A percentile compares a stretch with the other conserved stretches of the same genome.
Evolutionary conservation across 1,284 basidiomycete species (phyloP).

Genomic region (Trichosporon coremiiforme): DNA sequence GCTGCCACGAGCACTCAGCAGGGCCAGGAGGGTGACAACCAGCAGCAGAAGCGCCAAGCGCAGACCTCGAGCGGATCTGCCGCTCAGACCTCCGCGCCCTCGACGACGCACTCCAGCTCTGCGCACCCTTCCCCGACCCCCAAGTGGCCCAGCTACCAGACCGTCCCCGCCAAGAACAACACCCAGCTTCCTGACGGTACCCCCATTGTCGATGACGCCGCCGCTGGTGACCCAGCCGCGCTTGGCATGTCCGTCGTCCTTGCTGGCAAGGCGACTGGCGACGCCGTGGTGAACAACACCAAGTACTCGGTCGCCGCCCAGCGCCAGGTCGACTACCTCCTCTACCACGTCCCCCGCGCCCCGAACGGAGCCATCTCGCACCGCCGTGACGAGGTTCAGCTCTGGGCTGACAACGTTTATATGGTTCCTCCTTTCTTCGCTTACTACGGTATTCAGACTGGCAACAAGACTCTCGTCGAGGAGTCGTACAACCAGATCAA

Average conservation of each 20-base stretch:
- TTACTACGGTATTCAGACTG: slow-evolving; percentile 74
- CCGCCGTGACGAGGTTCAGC: slow-evolving; percentile 50
- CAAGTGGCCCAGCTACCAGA: slow-evolving; percentile 8
- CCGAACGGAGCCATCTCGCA: slow-evolving; percentile 80
- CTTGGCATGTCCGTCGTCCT: slow-evolving; percentile 77
- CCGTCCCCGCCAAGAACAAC: slow-evolving; percentile 23
- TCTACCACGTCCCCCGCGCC: slow-evolving; percentile 65
- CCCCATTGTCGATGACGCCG: slow-evolving; percentile 59
- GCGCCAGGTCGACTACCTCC: slow-evolving; percentile 71
- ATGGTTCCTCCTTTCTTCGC: slow-evolving; percentile 84
- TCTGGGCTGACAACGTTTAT: slow-evolving; percentile 64
- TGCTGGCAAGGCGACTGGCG: slow-evolving; percentile 56
- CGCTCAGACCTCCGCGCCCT: neutral
- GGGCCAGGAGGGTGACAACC: slow-evolving; percentile 6
- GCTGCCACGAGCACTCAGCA: neutral
- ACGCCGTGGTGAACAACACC: slow-evolving; percentile 50
- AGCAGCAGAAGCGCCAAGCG: slow-evolving; percentile 23
- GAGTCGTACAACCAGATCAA: slow-evolving; percentile 76
- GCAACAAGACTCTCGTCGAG: slow-evolving; percentile 68
- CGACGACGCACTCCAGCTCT: neutral
- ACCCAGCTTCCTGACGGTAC: slow-evolving; percentile 24
- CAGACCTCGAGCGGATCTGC: slow-evolving; percentile 1
- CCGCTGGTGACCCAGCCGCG: slow-evolving; percentile 78
- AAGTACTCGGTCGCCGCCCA: slow-evolving; percentile 69
- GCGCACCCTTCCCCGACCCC: slow-evolving; percentile 9